phyloP scores from a whole-genome alignment of 129 eudicot genomes.

The Silybum marianum region DNA sequence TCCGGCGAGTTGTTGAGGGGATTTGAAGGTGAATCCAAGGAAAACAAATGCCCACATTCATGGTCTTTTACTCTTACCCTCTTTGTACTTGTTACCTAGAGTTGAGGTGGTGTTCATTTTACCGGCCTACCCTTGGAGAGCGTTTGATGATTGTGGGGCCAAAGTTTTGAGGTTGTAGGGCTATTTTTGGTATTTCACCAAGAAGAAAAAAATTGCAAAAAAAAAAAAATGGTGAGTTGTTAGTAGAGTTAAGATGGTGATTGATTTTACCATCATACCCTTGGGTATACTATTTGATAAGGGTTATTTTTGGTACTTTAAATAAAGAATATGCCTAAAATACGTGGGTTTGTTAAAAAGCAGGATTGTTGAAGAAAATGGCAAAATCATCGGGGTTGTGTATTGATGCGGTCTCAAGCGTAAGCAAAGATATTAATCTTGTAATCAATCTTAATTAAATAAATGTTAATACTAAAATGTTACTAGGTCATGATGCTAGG shows the following conservation, averaged over 20 bases:
- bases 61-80: neutral
- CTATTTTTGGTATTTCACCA: neutral
- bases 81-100: conserved; percentile 20
- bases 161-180: neutral
- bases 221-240: neutral
- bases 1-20: conserved; percentile 26
- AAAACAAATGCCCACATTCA: conserved; percentile 10
- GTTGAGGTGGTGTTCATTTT: conserved; percentile 1
- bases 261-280: no score
- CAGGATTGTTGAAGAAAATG: no score
- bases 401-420: no score
- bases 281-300: no score
- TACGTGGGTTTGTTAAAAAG: neutral
- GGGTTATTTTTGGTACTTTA: no score
- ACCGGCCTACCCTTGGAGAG: neutral
- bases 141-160: neutral
- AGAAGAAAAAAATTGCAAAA: neutral
- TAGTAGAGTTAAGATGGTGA: neutral
- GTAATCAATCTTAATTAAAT: no score
- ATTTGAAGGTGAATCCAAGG: conserved; percentile 3
- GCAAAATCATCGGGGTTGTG: no score
- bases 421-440: no score
- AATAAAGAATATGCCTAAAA: neutral
- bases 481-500: no score
- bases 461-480: no score